Evolutionary conservation across 164 flowering plant species (phyloP).

Genomic region (Magnolia changhungtana): DNA sequence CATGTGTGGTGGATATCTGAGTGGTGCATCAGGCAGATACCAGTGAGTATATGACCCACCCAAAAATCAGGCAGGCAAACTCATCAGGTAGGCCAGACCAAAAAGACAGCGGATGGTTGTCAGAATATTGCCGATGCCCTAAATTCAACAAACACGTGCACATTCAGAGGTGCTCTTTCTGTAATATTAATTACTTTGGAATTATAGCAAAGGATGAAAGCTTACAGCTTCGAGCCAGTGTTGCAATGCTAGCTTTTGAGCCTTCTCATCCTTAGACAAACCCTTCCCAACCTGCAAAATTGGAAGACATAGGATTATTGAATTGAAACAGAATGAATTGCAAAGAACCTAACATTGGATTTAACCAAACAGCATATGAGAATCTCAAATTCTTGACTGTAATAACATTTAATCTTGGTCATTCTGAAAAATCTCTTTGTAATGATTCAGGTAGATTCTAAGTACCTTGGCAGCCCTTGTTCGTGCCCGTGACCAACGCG

Average conservation of each 20-base stretch:
- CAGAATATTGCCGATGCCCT: no score
- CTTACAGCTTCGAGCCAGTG: slow-evolving; percentile 95
- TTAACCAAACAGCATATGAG: no score
- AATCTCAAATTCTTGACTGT: no score
- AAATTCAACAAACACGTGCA: no score
- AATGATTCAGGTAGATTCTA: not conserved
- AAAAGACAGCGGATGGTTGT: no score
- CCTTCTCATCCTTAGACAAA: slow-evolving; percentile 69
- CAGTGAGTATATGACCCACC: no score
- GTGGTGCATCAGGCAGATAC: no score
- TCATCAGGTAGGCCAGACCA: no score
- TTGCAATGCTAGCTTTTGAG: slow-evolving; percentile 59
- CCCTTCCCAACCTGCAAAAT: slow-evolving; percentile 68
- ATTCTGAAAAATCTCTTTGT: not conserved
- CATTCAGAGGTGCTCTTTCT: not conserved
- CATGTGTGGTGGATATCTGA: no score
- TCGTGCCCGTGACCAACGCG: slow-evolving; percentile 57
- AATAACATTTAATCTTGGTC: not conserved
- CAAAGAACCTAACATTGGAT: not conserved
- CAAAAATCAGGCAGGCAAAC: no score
- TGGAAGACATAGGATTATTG: not conserved
- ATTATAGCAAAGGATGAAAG: not conserved
- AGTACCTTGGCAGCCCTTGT: slow-evolving; percentile 61
- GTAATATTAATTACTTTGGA: not conserved
- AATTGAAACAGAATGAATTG: not conserved